phyloP scores from a whole-genome alignment of 2,329 filamentous ascomycete species.

The Apiospora malaysiana region DNA sequence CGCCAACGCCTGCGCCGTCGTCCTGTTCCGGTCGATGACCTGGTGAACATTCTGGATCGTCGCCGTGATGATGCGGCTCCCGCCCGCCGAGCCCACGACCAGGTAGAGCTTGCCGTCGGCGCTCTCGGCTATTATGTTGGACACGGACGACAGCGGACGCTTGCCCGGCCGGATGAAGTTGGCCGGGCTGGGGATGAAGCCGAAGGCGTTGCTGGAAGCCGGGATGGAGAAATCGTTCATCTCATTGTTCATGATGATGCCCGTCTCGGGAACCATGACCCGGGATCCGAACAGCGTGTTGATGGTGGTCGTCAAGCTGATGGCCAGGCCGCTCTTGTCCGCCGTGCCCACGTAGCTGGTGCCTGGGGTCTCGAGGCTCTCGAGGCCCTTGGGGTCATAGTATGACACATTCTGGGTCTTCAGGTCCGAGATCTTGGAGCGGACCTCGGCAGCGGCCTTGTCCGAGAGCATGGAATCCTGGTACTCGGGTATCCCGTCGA shows the following conservation, averaged over 20 bases:
- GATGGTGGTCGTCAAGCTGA: constrained; percentile 81
- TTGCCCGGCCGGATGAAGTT: constrained; percentile 82
- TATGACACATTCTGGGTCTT: constrained; percentile 46
- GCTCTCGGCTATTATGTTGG: constrained; percentile 77
- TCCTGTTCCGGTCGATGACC: constrained; percentile 71
- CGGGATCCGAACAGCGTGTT: constrained; percentile 81
- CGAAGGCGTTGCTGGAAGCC: constrained; percentile 72
- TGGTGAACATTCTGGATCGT: constrained; percentile 81
- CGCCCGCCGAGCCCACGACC: constrained; percentile 78
- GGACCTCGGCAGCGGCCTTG: constrained; percentile 58
- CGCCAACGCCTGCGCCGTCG: constrained; percentile 66
- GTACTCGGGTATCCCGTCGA: constrained; percentile 62
- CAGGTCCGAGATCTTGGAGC: constrained; percentile 51
- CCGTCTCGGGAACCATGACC: constrained; percentile 80
- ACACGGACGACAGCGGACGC: constrained; percentile 78
- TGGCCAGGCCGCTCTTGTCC: constrained; percentile 72
- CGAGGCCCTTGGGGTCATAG: constrained; percentile 53
- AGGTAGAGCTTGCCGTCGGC: constrained; percentile 73
- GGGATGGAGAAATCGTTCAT: constrained; percentile 81
- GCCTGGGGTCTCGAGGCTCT: constrained; percentile 65
- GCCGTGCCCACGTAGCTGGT: constrained; percentile 72
- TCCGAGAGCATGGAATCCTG: constrained; percentile 71
- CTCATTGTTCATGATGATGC: constrained; percentile 72
- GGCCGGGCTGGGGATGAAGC: constrained; percentile 73
- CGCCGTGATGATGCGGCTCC: constrained; percentile 82